These are phyloP conservation scores for Lentinula novae-zelandiae DNA, from an alignment of 1,284 basidiomycete genomes.

Conservation along the genomic window DNA sequence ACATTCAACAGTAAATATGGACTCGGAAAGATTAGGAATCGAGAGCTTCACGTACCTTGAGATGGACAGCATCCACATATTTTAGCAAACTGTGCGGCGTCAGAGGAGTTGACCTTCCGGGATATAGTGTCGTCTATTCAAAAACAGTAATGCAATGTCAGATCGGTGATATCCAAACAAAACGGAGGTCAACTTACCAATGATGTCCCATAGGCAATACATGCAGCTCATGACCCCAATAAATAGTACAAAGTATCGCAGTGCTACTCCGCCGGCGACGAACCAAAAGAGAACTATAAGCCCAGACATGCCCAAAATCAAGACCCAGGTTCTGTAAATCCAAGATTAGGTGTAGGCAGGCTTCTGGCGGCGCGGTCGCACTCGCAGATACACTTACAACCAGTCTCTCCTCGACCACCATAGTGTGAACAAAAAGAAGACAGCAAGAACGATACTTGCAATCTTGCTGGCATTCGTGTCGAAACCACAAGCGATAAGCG, in stretches of 20 bases:
- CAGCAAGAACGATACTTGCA: slow-evolving; percentile 79
- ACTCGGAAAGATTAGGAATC: neutral
- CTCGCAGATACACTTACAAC: slow-evolving; percentile 48
- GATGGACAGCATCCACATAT: slow-evolving; percentile 82
- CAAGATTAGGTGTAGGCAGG: neutral
- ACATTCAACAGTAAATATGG: neutral
- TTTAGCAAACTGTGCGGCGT: slow-evolving; percentile 87
- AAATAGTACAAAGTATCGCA: slow-evolving; percentile 58
- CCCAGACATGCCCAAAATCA: slow-evolving; percentile 75
- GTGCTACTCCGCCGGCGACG: slow-evolving; percentile 65
- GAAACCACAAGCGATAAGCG: slow-evolving; percentile 89
- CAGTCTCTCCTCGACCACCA: slow-evolving; percentile 86
- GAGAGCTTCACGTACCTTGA: slow-evolving; percentile 40
- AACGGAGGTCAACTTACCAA: slow-evolving; percentile 48
- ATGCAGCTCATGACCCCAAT: slow-evolving; percentile 89
- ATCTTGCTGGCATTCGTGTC: slow-evolving; percentile 92
- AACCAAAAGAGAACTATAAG: slow-evolving; percentile 84
- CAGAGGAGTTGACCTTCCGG: slow-evolving; percentile 88
- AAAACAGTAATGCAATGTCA: neutral
- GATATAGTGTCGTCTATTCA: slow-evolving; percentile 76
- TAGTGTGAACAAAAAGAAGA: slow-evolving; percentile 87
- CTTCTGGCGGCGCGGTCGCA: no score
- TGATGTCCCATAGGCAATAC: slow-evolving; percentile 85
- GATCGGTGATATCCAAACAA: neutral
- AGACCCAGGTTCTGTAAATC: slow-evolving; percentile 57